These are phyloP conservation scores for Aureobasidium sp. DNA, from an alignment of 2,329 filamentous ascomycete species.

Conservation along the genomic window DNA sequence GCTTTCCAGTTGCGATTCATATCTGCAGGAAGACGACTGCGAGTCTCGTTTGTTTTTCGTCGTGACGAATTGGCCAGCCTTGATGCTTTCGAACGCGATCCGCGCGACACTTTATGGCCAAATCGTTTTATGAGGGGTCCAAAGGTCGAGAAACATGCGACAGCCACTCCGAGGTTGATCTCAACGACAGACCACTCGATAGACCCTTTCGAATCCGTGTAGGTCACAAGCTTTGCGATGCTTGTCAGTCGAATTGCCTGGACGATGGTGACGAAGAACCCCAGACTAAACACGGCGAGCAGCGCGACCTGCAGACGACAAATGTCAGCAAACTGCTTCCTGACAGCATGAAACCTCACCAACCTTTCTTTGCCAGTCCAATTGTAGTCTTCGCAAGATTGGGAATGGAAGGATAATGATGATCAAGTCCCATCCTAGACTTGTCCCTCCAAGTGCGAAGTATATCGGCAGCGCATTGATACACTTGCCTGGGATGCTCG, in stretches of 20 bases:
- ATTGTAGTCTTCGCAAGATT: not conserved
- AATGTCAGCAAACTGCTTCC: not conserved
- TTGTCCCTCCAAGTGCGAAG: not conserved
- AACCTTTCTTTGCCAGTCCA: conserved; percentile 1
- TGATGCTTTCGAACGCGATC: not conserved
- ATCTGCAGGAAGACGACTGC: not conserved
- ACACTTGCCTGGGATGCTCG: not conserved
- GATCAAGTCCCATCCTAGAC: not conserved
- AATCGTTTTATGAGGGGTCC: not conserved
- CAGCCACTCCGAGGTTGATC: not conserved
- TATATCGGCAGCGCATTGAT: not conserved
- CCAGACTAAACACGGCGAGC: not conserved
- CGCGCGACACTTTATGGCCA: not conserved
- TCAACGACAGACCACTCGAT: not conserved
- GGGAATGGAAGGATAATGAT: not conserved
- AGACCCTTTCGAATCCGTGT: not conserved
- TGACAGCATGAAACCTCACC: not conserved
- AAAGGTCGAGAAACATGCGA: not conserved
- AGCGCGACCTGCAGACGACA: not conserved
- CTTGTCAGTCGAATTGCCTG: not conserved
- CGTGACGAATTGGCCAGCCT: not conserved
- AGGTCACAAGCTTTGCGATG: not conserved
- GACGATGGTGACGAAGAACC: conserved; percentile 1
- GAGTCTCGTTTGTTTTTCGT: not conserved
- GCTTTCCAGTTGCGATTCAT: not conserved